Conservation (phyloP, 1,139 yeast species). For the Kazachstania sp. region DNA sequence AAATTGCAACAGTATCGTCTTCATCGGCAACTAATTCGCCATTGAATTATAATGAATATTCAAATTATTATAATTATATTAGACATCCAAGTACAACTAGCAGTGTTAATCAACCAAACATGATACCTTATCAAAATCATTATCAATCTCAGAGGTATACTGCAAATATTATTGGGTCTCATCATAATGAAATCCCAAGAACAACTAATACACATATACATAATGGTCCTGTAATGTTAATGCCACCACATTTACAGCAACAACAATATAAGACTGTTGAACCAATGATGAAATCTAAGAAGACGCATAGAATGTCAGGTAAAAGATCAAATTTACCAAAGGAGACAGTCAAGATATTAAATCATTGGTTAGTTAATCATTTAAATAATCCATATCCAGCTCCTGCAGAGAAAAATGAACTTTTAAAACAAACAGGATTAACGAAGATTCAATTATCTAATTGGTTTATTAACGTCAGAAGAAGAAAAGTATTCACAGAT, state of each 20-base stretch:
- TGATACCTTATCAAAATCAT: neutral
- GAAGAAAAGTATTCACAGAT: slow-evolving; percentile 53
- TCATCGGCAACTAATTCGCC: neutral
- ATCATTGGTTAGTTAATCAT: slow-evolving; percentile 79
- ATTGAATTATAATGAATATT: neutral
- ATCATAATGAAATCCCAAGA: slow-evolving; percentile 1
- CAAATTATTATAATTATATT: slow-evolving; percentile 3
- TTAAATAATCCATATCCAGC: slow-evolving; percentile 92
- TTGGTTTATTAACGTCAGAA: slow-evolving; percentile 95
- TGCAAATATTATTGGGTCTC: slow-evolving; percentile 2
- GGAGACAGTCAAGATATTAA: slow-evolving; percentile 72
- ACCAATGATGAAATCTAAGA: neutral
- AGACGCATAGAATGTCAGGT: slow-evolving; percentile 3
- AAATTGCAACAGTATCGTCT: neutral
- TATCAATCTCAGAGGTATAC: slow-evolving; percentile 5
- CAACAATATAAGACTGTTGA: neutral
- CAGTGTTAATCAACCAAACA: neutral
- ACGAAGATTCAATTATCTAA: slow-evolving; percentile 86
- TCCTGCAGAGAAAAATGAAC: slow-evolving; percentile 73
- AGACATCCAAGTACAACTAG: slow-evolving; percentile 1
- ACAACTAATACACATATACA: neutral
- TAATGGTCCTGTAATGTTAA: neutral
- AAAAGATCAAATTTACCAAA: slow-evolving; percentile 74
- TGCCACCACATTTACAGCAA: neutral
- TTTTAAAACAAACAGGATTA: slow-evolving; percentile 76